Base-by-base conservation (phyloP, 1,284 basidiomycete genomes). In the Kwoniella shivajii region DNA sequence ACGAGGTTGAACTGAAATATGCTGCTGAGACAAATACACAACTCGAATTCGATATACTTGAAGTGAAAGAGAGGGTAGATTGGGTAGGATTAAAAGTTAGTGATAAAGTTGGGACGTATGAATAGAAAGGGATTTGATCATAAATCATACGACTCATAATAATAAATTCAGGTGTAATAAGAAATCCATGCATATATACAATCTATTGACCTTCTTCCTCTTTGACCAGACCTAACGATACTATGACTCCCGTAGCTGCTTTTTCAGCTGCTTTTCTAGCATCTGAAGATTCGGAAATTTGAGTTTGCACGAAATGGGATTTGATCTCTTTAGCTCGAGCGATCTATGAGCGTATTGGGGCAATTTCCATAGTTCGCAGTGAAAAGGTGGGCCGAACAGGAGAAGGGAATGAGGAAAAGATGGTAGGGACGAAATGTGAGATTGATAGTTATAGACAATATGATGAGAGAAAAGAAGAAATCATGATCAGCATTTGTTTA, bases 321-420 rank as follows among this genome's bases (percentile, higher is more conserved):
- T 88, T 86, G 71, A 92, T 81, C 26, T 84, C 80, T 69, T 87
- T 85, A 39, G 87, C 87, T 33, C 89, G 85, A 26, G 84, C 85
- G 72, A 86, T 84, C 89, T 92, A 69, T 13, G 9, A 20, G n/a
- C 5, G 30, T 47, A 3, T 24, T 37, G 6, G 4, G 9, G 54
- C 14, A n/a, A n/a, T n/a, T n/a, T n/a, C n/a, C n/a, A n/a, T n/a
- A n/a, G n/a, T n/a, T n/a, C n/a, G 14, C n/a, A 30, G 26, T 50
- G 24, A 20, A 20, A n/a, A n/a, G n/a, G n/a, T n/a, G n/a, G n/a
- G n/a, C n/a, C n/a, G n/a, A n/a, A n/a, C 11, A n/a, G 34, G 50
- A 36, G 42, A 24, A 27, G 18, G 47, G 29, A 36, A n/a, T 36
- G 34, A 36, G 10, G 26, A 10, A 27, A 34, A 24, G 27, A 7